Evolutionary conservation across 345 rosid genomes (phyloP).

Genomic region (Nasturtium officinale): DNA sequence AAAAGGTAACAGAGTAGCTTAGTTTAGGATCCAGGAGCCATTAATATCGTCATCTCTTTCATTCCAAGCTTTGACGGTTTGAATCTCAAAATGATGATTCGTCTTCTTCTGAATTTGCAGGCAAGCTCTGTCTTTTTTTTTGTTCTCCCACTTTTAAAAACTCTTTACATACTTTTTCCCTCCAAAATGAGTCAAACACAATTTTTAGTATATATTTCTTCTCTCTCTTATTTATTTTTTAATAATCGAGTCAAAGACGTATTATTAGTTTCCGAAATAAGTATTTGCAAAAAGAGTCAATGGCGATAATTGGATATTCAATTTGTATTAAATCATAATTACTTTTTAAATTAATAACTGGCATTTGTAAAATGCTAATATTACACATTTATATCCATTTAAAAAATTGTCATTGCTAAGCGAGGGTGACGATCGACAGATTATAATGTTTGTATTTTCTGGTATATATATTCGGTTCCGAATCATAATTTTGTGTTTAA

Average conservation of each 20-base stretch:
- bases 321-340: neutral
- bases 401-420: neutral
- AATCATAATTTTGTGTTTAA: neutral
- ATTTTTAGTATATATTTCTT: neutral
- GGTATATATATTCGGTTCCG: neutral
- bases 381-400: neutral
- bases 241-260: neutral
- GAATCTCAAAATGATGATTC: neutral
- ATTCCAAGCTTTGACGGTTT: neutral
- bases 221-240: neutral
- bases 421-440: neutral
- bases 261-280: neutral
- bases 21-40: neutral
- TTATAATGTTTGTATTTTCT: neutral
- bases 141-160: neutral
- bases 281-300: neutral
- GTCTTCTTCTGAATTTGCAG: neutral
- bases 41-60: neutral
- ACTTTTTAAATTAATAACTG: neutral
- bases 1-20: neutral
- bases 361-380: neutral
- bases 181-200: slow-evolving; percentile 20
- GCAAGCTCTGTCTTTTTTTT: neutral
- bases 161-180: neutral
- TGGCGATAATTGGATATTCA: neutral